phyloP scores from a whole-genome alignment of 768 basidiomycete species.

The Mrakia blollopis region DNA sequence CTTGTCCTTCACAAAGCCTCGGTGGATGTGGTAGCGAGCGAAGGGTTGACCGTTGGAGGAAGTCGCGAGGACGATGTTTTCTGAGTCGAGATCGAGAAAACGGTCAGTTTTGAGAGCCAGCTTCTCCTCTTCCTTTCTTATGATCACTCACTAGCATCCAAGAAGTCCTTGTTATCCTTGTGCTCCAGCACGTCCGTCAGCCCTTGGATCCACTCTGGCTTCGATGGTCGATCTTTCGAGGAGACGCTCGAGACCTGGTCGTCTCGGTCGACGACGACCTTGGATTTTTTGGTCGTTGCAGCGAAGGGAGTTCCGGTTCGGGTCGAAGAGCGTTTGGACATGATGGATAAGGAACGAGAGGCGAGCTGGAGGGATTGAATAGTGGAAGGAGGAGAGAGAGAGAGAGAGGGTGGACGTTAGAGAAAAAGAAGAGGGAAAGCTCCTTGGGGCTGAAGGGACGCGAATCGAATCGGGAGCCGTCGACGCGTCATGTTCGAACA shows the following conservation, averaged over 20 bases:
- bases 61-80: conserved; percentile 23
- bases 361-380: too few relatives aligned
- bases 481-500: too few relatives aligned
- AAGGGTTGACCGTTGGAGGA: neutral
- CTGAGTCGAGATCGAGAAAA: neutral
- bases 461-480: too few relatives aligned
- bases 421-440: too few relatives aligned
- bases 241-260: neutral
- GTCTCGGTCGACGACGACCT: neutral
- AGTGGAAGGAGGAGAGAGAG: too few relatives aligned
- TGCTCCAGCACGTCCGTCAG: neutral
- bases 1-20: conserved; percentile 11
- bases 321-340: too few relatives aligned
- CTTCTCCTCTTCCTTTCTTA: neutral
- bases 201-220: neutral
- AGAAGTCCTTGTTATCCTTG: conserved; percentile 16
- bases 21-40: conserved; percentile 22
- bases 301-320: too few relatives aligned
- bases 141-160: conserved; percentile 6
- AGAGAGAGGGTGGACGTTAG: too few relatives aligned
- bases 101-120: neutral
- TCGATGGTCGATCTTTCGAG: neutral
- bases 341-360: too few relatives aligned
- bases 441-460: too few relatives aligned
- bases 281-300: neutral